Conservation (phyloP, 2,329 filamentous ascomycete species). For the Xylariaceae sp. region DNA sequence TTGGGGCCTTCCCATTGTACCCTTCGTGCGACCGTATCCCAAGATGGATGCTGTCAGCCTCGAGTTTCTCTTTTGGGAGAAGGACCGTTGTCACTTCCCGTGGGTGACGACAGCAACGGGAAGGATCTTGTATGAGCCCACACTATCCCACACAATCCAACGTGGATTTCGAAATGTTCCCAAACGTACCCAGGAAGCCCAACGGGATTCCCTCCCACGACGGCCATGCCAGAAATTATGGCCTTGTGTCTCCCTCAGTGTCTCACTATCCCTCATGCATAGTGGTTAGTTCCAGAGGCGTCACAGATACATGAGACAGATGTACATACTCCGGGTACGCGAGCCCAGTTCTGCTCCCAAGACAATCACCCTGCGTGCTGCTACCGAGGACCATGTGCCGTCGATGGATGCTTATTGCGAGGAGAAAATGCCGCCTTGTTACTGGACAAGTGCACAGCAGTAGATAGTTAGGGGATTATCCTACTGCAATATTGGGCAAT, state of each 20-base stretch:
- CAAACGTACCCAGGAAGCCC: neutral
- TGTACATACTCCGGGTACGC: conserved; percentile 1
- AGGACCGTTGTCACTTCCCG: conserved; percentile 12
- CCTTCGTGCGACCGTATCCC: conserved; percentile 6
- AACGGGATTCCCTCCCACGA: neutral
- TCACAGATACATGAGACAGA: conserved; percentile 10
- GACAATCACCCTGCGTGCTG: conserved; percentile 2
- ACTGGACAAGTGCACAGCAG: too few species aligned
- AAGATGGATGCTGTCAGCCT: conserved; percentile 16
- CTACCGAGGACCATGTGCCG: conserved; percentile 1
- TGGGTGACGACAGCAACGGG: conserved; percentile 6
- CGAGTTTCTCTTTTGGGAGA: conserved; percentile 12
- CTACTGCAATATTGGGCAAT: too few species aligned
- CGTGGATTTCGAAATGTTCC: neutral
- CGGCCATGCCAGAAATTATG: neutral
- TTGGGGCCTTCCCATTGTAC: neutral
- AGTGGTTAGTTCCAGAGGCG: conserved; percentile 3
- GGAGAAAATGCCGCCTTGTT: too few species aligned
- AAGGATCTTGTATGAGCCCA: conserved; percentile 5
- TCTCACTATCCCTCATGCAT: conserved; percentile 2
- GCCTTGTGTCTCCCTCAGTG: conserved; percentile 10
- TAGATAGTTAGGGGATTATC: too few species aligned
- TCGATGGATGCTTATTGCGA: too few species aligned
- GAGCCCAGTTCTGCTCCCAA: neutral
- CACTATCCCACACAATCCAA: conserved; percentile 3